Conservation (phyloP, 768 basidiomycete species). For the Pleurotus cornucopiae region DNA sequence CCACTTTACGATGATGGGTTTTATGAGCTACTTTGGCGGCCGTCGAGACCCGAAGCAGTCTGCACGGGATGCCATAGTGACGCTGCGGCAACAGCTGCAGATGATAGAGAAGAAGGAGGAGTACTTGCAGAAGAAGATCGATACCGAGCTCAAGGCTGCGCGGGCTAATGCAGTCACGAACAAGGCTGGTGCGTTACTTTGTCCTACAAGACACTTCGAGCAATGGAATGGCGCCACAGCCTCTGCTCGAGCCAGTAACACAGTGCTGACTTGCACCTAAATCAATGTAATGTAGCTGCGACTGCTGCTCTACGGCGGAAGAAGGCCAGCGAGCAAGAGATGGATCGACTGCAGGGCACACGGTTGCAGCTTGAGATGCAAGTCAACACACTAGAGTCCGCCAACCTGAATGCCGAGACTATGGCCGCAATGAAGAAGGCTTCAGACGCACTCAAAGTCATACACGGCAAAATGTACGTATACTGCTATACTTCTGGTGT, state of each 20-base stretch:
- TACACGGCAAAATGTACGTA: slow-evolving; percentile 86
- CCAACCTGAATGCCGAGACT: slow-evolving; percentile 96
- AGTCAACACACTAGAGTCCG: slow-evolving; percentile 94
- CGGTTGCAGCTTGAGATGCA: slow-evolving; percentile 93
- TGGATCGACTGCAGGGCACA: slow-evolving; percentile 81
- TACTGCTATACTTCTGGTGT: not conserved
- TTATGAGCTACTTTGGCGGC: slow-evolving; percentile 89
- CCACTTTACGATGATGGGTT: slow-evolving; percentile 57
- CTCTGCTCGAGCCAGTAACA: no score
- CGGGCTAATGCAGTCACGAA: slow-evolving; percentile 90
- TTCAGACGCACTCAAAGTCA: slow-evolving; percentile 80
- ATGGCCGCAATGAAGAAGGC: slow-evolving; percentile 98
- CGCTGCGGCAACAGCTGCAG: slow-evolving; percentile 87
- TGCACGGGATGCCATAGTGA: slow-evolving; percentile 90
- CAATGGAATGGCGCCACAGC: not conserved
- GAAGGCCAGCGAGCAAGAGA: slow-evolving; percentile 83
- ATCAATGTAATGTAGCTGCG: slow-evolving; percentile 53
- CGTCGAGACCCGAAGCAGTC: slow-evolving; percentile 79
- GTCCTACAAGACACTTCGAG: not conserved
- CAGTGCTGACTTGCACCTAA: not conserved
- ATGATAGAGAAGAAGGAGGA: slow-evolving; percentile 99
- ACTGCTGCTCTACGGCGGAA: slow-evolving; percentile 89
- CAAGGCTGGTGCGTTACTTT: slow-evolving; percentile 70
- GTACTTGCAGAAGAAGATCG: slow-evolving; percentile 92
- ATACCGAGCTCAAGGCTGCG: slow-evolving; percentile 90